Conservation (phyloP, 352 stramenopile species). For the Phytophthora idaei region DNA sequence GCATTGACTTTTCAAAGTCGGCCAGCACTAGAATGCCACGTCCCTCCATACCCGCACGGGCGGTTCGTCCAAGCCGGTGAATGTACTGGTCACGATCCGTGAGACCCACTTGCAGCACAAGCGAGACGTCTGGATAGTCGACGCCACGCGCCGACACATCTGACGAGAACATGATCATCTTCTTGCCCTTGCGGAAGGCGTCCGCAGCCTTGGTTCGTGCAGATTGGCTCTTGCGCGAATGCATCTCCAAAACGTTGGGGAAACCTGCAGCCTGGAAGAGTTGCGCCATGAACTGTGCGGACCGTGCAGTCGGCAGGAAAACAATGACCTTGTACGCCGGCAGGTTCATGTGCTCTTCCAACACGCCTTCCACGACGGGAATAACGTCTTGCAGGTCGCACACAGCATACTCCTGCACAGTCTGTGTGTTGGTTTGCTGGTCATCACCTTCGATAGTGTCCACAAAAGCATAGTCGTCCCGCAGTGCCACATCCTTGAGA, state of each 20-base stretch:
- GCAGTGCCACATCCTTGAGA: slow-evolving; percentile 89
- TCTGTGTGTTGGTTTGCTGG: slow-evolving; percentile 89
- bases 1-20: slow-evolving; percentile 83
- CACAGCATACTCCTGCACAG: slow-evolving; percentile 85
- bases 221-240: slow-evolving; percentile 95
- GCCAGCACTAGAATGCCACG: slow-evolving; percentile 82
- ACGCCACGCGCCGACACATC: slow-evolving; percentile 96
- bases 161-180: slow-evolving; percentile 93
- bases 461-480: slow-evolving; percentile 88
- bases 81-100: slow-evolving; percentile 95
- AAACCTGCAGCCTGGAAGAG: slow-evolving; percentile 84
- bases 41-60: slow-evolving; percentile 86
- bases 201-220: slow-evolving; percentile 87
- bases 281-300: slow-evolving; percentile 89
- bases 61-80: slow-evolving; percentile 94
- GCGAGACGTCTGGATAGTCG: slow-evolving; percentile 95
- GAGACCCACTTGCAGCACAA: slow-evolving; percentile 86
- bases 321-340: slow-evolving; percentile 95
- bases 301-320: slow-evolving; percentile 93
- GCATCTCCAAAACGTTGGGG: slow-evolving; percentile 92
- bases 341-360: slow-evolving; percentile 80
- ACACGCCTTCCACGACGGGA: slow-evolving; percentile 63
- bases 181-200: slow-evolving; percentile 86
- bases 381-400: slow-evolving; percentile 79
- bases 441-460: slow-evolving; percentile 93